These are phyloP conservation scores for Tuctoria greenei DNA, from an alignment of 176 grass and related monocot genomes.

Conservation along the genomic window DNA sequence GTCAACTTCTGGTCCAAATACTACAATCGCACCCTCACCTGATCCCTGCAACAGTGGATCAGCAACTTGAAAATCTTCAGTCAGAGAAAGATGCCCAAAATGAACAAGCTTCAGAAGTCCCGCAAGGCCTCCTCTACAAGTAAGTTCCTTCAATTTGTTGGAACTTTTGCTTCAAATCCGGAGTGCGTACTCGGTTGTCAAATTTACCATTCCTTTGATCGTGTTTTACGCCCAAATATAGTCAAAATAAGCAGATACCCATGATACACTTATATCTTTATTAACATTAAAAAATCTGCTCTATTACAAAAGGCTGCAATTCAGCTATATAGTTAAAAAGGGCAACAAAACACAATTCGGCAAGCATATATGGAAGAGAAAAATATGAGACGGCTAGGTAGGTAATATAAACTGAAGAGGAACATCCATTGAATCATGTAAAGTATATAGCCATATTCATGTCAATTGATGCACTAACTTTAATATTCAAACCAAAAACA, in stretches of 20 bases:
- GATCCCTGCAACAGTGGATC: conserved; percentile 74
- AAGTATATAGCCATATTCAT: background rate
- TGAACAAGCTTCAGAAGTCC: conserved; percentile 53
- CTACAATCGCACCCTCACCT: conserved; percentile 82
- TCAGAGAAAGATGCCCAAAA: conserved; percentile 63
- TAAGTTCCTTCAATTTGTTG: conserved; percentile 18
- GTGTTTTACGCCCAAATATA: background rate
- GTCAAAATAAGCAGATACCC: background rate
- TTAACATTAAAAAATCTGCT: background rate
- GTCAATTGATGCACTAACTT: background rate
- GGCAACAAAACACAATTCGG: too few relatives aligned
- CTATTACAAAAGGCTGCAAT: background rate
- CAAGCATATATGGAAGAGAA: background rate
- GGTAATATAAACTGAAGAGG: background rate
- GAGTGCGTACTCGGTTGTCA: background rate
- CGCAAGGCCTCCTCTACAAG: conserved; percentile 83
- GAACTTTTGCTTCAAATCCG: background rate
- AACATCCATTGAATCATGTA: conserved; percentile 11
- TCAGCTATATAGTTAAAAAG: background rate
- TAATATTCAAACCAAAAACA: conserved; percentile 34
- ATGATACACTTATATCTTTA: background rate
- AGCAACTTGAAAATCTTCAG: conserved; percentile 84
- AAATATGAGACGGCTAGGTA: background rate
- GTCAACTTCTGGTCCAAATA: conserved; percentile 84
- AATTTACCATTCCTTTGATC: background rate